These are phyloP conservation scores for Beta vulgaris DNA, from an alignment of 148 eudicot species.

Conservation along the genomic window DNA sequence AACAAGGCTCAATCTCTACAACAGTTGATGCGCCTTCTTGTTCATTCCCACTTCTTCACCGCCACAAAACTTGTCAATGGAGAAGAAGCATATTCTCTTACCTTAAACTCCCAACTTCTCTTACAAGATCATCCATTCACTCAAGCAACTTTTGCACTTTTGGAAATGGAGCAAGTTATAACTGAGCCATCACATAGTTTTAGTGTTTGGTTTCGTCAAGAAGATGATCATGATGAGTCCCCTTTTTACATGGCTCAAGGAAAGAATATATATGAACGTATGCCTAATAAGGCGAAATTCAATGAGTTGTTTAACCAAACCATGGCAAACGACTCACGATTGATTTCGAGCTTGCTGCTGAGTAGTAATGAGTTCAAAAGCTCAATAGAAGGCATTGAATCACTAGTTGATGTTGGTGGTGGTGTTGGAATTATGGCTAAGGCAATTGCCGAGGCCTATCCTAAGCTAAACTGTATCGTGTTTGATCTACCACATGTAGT, in stretches of 20 bases:
- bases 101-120: conserved; percentile 28
- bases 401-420: conserved; percentile 47
- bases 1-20: conserved; percentile 14
- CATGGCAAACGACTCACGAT: conserved; percentile 37
- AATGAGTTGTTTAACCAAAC: conserved; percentile 26
- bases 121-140: conserved; percentile 25
- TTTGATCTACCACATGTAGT: conserved; percentile 46
- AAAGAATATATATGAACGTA: conserved; percentile 27
- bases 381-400: conserved; percentile 27
- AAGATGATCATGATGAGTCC: neutral
- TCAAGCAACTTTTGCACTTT: conserved; percentile 14
- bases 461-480: conserved; percentile 35
- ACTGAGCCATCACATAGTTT: conserved; percentile 27
- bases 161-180: conserved; percentile 22
- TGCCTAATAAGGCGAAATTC: conserved; percentile 3
- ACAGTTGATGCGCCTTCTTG: conserved; percentile 31
- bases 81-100: conserved; percentile 22
- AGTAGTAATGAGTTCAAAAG: conserved; percentile 9
- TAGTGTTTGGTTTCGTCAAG: conserved; percentile 25
- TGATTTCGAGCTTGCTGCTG: conserved; percentile 22
- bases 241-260: conserved; percentile 33
- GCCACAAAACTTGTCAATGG: neutral
- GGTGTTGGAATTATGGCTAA: conserved; percentile 32
- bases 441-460: conserved; percentile 33
- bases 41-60: conserved; percentile 26